phyloP scores from a whole-genome alignment of 345 rosid genomes.

The Angophora floribunda region DNA sequence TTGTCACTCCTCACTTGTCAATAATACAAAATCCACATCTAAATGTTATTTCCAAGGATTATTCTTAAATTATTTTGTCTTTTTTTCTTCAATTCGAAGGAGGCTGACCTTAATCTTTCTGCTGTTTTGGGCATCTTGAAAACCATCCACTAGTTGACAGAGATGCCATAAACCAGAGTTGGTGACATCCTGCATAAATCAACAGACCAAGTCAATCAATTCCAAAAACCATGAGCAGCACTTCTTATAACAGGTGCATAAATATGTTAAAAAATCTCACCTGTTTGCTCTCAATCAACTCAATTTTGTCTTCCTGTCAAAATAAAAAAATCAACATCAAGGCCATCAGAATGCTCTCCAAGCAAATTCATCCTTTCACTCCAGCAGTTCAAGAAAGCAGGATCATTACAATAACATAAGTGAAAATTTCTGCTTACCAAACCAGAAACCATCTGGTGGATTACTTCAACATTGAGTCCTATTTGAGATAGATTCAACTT shows the following conservation, averaged over 20 bases:
- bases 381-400: neutral
- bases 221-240: neutral
- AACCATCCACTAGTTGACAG: conserved; percentile 55
- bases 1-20: neutral
- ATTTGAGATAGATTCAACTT: conserved; percentile 67
- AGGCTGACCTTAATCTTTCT: conserved; percentile 41
- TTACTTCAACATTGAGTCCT: conserved; percentile 55
- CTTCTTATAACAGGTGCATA: neutral
- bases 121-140: conserved; percentile 32
- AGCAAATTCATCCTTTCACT: neutral
- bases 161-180: conserved; percentile 72
- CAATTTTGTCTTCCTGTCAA: conserved; percentile 80
- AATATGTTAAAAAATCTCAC: conserved; percentile 11
- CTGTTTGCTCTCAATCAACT: conserved; percentile 72
- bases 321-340: neutral
- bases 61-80: neutral
- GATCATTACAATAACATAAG: neutral
- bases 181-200: conserved; percentile 45
- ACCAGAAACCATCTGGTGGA: conserved; percentile 68
- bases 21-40: neutral
- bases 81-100: neutral
- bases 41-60: neutral
- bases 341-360: neutral
- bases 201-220: neutral
- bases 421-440: conserved; percentile 44